Evolutionary conservation across 2,329 filamentous ascomycete genomes (phyloP), one percentile per base, ranked within the genome.

Genomic region (Colletotrichum graminicola): DNA sequence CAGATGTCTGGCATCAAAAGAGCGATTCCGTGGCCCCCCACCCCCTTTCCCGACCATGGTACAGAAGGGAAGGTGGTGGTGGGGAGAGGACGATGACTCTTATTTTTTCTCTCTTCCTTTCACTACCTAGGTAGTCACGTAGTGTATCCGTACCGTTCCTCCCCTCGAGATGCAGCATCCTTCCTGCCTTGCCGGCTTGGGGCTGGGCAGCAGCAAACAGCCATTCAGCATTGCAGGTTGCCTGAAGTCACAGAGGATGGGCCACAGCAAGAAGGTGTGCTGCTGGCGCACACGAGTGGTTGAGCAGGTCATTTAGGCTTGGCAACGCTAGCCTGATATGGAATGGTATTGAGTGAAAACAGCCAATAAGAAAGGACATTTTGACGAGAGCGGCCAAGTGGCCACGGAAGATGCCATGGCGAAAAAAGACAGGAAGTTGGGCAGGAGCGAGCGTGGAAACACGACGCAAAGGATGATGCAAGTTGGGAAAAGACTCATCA

Each of bases 171-270:
- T 18, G 29, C 47, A 47, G 29, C 56, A 34, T 47, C 52, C 49
- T 67, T 67, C 63, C 51, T 70, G 69, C 59, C 54, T 57, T 66
- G 67, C 61, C 36, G 51, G 66, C 51, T 59, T 65, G 47, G 57
- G 59, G 66, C 72, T 73, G 64, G 72, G 70, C 70, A 73, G 72
- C 55, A 67, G 72, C 62, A 67, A 73, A 18, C 43, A 63, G 45
- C 67, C 62, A 52, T 51, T 36, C 63, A 54, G 62, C 54, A n/a
- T 32, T 62, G 62, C 62, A 66, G 67, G 51, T 67, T 62, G 56
- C 67, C 49, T 49, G 32, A 60, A 66, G n/a, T 57, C 55, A 60
- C 47, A 55, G 61, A 70, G 62, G 56, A 39, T 70, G 62, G 62
- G 62, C 67, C 43, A 59, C 52, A 14, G 62, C 55, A 49, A 66